phyloP scores from a whole-genome alignment of 306 rosid genomes.

The Malus orientalis region DNA sequence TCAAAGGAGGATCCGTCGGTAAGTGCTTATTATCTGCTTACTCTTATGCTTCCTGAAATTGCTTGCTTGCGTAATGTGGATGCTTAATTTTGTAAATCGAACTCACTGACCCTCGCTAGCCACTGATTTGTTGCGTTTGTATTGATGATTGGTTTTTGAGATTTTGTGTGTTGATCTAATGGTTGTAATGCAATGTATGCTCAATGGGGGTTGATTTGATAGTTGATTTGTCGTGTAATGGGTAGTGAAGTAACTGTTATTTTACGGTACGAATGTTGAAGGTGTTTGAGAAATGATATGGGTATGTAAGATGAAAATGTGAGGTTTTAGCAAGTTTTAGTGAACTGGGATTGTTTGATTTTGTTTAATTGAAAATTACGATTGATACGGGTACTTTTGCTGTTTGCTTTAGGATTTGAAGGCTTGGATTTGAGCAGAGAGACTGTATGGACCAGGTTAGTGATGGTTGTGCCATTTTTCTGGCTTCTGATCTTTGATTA shows the following conservation, averaged over 20 bases:
- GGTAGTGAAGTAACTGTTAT: not conserved
- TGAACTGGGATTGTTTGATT: not conserved
- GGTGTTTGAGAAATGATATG: not conserved
- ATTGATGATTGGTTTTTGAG: not conserved
- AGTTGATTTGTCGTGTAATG: not conserved
- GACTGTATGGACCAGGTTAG: conserved; percentile 14
- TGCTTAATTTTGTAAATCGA: not conserved
- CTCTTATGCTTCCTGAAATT: not conserved
- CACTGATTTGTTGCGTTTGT: not conserved
- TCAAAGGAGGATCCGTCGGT: not conserved
- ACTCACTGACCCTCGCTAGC: not conserved
- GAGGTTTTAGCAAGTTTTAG: not conserved
- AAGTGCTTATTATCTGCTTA: not conserved
- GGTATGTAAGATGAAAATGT: not conserved
- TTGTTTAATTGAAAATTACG: not conserved
- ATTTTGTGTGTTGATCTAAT: not conserved
- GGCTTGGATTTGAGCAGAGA: not conserved
- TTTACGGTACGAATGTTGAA: not conserved
- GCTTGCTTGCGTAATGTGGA: not conserved
- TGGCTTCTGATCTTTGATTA: not conserved
- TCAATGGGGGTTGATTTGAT: not conserved
- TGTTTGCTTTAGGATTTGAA: not conserved
- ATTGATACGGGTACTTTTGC: not conserved
- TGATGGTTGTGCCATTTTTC: not conserved
- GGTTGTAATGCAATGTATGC: not conserved